Evolutionary conservation across 2,329 filamentous ascomycete genomes (phyloP).

Genomic region (Sporothrix globosa): DNA sequence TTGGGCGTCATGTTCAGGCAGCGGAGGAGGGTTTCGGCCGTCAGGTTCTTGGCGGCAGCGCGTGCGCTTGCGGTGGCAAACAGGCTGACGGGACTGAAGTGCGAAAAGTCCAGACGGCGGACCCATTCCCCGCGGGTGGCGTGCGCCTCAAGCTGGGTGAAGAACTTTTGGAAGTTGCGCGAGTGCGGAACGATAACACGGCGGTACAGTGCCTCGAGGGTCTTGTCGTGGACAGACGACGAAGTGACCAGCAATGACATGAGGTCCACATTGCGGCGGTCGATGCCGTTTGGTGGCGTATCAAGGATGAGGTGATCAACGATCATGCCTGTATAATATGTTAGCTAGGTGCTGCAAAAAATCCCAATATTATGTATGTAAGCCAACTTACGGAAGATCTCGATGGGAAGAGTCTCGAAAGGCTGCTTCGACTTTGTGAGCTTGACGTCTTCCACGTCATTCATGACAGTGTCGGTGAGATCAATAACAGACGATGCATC

Average conservation of each 20-base stretch:
- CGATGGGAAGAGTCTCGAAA: constrained; percentile 69
- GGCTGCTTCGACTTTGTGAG: constrained; percentile 25
- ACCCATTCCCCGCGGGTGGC: constrained; percentile 73
- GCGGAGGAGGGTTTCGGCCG: constrained; percentile 69
- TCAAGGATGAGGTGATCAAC: constrained; percentile 75
- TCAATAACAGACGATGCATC: constrained; percentile 25
- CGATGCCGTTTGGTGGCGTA: constrained; percentile 72
- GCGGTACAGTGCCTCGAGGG: constrained; percentile 73
- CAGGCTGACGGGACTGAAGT: constrained; percentile 79
- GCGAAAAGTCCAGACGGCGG: constrained; percentile 78
- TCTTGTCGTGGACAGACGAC: constrained; percentile 71
- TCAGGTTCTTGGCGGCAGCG: constrained; percentile 74
- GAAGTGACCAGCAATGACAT: constrained; percentile 77
- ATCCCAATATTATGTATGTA: no score
- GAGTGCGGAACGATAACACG: constrained; percentile 84
- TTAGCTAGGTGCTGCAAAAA: constrained; percentile 28
- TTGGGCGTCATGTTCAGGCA: constrained; percentile 73
- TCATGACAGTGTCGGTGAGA: constrained; percentile 30
- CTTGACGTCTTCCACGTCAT: constrained; percentile 24
- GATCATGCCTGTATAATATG: constrained; percentile 61
- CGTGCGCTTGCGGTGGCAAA: constrained; percentile 77
- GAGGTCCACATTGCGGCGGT: constrained; percentile 75
- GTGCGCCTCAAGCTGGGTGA: constrained; percentile 68
- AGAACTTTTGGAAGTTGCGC: constrained; percentile 79
- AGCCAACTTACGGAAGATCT: constrained; percentile 69